Conservation (phyloP, 495 filamentous ascomycete genomes). For the Sporormia fimetaria region DNA sequence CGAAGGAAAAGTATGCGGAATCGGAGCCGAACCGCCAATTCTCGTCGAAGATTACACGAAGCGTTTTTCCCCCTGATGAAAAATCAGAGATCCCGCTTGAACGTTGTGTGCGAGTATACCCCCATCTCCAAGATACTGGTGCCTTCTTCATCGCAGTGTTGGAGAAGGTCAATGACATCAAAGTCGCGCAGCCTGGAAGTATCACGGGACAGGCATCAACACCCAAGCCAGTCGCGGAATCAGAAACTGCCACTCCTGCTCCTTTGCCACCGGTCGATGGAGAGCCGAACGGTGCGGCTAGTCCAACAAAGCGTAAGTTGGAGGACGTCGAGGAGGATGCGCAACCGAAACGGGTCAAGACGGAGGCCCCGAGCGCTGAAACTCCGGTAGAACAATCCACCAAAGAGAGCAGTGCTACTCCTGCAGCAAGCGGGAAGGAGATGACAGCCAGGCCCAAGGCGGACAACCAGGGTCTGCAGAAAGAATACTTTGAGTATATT, state of each 20-base stretch:
- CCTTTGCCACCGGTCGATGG: too few relatives aligned
- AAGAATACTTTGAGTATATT: slow-evolving; percentile 85
- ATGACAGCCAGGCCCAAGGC: slow-evolving; percentile 5
- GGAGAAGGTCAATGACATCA: slow-evolving; percentile 82
- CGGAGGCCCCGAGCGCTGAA: background rate
- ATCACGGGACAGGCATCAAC: slow-evolving; percentile 33
- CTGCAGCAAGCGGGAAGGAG: slow-evolving; percentile 2
- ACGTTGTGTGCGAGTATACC: slow-evolving; percentile 84
- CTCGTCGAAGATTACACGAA: slow-evolving; percentile 43
- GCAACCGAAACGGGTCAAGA: slow-evolving; percentile 32
- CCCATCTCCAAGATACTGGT: slow-evolving; percentile 89
- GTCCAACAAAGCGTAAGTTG: slow-evolving; percentile 36
- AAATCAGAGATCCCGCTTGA: slow-evolving; percentile 58
- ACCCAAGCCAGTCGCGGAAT: slow-evolving; percentile 1
- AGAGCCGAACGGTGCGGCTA: too few relatives aligned
- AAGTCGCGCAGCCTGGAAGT: slow-evolving; percentile 59
- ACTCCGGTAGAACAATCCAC: background rate
- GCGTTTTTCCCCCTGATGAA: slow-evolving; percentile 64
- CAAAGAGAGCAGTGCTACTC: background rate
- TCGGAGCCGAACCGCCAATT: slow-evolving; percentile 14
- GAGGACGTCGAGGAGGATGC: slow-evolving; percentile 37
- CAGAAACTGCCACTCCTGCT: background rate
- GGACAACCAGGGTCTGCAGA: background rate
- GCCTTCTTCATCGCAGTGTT: slow-evolving; percentile 95
- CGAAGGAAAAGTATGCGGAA: slow-evolving; percentile 7